Evolutionary conservation across 2,329 filamentous ascomycete species (phyloP).

Genomic region (Aspergillus jensenii): DNA sequence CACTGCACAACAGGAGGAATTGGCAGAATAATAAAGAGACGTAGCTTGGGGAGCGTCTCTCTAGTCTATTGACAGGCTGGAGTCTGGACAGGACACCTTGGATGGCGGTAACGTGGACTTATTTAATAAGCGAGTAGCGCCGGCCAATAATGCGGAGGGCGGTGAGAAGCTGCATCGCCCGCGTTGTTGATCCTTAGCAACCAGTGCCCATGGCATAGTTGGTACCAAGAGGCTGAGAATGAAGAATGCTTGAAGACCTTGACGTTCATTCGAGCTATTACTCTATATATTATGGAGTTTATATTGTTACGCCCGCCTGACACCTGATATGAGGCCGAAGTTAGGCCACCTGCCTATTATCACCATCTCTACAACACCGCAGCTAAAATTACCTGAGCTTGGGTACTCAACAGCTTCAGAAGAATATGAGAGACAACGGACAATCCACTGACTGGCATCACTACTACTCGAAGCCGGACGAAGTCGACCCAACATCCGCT

Average conservation of each 20-base stretch:
- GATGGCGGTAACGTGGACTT: slow-evolving; percentile 39
- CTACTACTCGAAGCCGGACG: background rate
- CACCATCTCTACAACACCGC: background rate
- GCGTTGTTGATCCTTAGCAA: background rate
- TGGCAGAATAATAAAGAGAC: slow-evolving; percentile 23
- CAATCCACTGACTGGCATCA: background rate
- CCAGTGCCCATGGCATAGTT: background rate
- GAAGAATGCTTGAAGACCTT: background rate
- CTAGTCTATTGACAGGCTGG: slow-evolving; percentile 18
- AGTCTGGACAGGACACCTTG: slow-evolving; percentile 29
- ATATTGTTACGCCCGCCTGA: background rate
- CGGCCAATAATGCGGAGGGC: slow-evolving; percentile 33
- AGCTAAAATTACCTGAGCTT: background rate
- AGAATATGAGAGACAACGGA: background rate
- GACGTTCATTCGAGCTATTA: background rate
- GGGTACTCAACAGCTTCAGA: background rate
- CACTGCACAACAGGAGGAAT: slow-evolving; percentile 26
- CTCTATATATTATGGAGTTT: background rate
- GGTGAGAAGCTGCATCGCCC: slow-evolving; percentile 24
- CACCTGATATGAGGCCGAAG: background rate
- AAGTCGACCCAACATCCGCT: background rate
- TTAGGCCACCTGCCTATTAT: background rate
- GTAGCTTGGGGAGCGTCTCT: slow-evolving; percentile 26
- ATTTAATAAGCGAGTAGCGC: slow-evolving; percentile 38
- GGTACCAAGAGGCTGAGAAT: background rate